Evolutionary conservation across 352 stramenopile genomes (phyloP), one percentile per base, ranked within the genome.

Genomic region (Globisporangium nagaii): DNA sequence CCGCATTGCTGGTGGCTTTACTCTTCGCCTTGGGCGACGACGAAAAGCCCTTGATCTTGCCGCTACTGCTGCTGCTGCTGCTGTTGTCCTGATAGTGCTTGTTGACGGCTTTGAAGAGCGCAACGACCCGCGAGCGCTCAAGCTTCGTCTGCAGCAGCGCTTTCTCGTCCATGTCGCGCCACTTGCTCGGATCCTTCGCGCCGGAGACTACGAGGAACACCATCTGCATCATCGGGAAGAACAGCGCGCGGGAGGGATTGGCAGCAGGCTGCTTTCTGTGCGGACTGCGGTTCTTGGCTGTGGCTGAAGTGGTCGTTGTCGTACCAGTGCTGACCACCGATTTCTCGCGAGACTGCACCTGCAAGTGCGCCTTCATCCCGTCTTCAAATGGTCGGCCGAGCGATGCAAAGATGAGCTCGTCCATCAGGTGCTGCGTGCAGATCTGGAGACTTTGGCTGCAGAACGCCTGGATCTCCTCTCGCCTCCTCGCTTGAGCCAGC

Each of bases 121-220:
- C 47, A 22, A 84, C 56, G 17, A 76, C 60, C 36, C 83, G 83
- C 13, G 70, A 71, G 0, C 71, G 71, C n/a, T 87, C 76, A 13
- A 85, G 47, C 36, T 71, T 84, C 10, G 60, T 74, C 20, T 63
- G 37, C 15, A 75, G 37, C 7, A 87, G 44, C 8, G 61, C 60
- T 42, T 73, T 75, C 1, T 68, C 36, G 43, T 87, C 67, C 28
- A 69, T 12, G 4, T 73, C 50, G 19, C 27, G 31, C 68, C 68
- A 82, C 30, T 69, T 63, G 3, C 65, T 42, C 3, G 56, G 40
- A 20, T 73, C 61, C 45, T 77, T 81, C 24, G 67, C 67, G 0
- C 76, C 76, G 57, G 71, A 63, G 31, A 66, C 62, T 0, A 68
- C 44, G 3, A 87, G 49, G 24, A 82, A 87, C 15, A 75, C 27